Evolutionary conservation across 768 basidiomycete genomes (phyloP), one percentile per base, ranked within the genome.

Genomic region (Auriscalpium microsporum): DNA sequence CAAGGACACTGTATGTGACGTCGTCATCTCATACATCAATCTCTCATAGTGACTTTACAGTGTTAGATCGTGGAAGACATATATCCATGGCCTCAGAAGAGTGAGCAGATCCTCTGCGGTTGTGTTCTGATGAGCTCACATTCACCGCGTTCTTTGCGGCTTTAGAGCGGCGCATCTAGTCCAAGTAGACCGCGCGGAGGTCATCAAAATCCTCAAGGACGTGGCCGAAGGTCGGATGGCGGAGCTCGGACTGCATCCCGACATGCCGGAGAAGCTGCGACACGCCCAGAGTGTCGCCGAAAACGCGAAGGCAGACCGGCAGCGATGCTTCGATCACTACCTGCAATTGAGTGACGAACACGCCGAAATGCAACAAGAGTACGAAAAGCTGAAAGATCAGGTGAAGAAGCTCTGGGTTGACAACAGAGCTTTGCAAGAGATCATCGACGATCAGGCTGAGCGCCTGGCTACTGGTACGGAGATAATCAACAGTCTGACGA

Each of bases 171-270:
- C 28, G 28, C 28, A 28, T 28, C 28, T 28, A 7, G 4, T 28
- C 7, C 28, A 28, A 28, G 5, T 28, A 28, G 28, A 28, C 28
- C 50, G 19, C 40, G 38, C 48, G 47, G 21, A 7, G 6, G 23
- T 5, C 19, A 1, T 50, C 8, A 16, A 48, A 23, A 46, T 6
- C 9, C 17, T 5, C 16, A 16, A 38, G 10, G 35, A 33, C 11
- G n/a, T 13, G 11, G 14, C 38, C 37, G 33, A 50, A 13, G 10
- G 77, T 23, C 33, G 21, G 49, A 50, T 48, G 23, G 16, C 11
- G 23, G 17, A 48, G 21, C 46, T 48, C 23, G 46, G 46, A n/a
- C 21, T n/a, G 4, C 14, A 17, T 11, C 17, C n/a, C 17, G 46
- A 48, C 46, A 48, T 48, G 46, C 46, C 46, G 21, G 23, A 28